phyloP scores from a whole-genome alignment of 2,329 filamentous ascomycete species.

The Amesomyces nigricolor region DNA sequence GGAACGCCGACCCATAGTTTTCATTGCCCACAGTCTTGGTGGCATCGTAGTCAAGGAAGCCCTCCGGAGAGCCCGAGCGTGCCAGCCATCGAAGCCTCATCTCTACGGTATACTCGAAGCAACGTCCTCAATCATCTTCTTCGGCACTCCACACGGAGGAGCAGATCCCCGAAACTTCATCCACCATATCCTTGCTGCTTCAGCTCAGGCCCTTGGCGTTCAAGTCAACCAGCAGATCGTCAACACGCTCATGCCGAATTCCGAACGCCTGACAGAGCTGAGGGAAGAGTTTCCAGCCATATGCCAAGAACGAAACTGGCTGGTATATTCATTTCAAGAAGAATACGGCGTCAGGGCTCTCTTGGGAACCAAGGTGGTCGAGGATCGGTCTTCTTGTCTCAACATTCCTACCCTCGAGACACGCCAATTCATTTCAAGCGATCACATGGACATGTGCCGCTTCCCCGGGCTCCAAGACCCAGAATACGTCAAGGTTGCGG shows the following conservation, averaged over 20 bases:
- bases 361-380: slow-evolving; percentile 28
- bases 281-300: slow-evolving; percentile 31
- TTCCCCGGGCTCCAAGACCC: slow-evolving; percentile 29
- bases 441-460: slow-evolving; percentile 36
- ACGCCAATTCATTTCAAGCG: slow-evolving; percentile 30
- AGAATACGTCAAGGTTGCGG: neutral
- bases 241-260: slow-evolving; percentile 30
- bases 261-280: slow-evolving; percentile 31
- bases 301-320: slow-evolving; percentile 28
- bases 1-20: slow-evolving; percentile 26
- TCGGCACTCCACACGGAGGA: slow-evolving; percentile 33
- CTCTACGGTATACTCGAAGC: slow-evolving; percentile 22
- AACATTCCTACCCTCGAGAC: slow-evolving; percentile 29
- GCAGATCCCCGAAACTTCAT: slow-evolving; percentile 25
- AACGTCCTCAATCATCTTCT: slow-evolving; percentile 30
- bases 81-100: slow-evolving; percentile 4
- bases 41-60: slow-evolving; percentile 32
- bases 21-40: slow-evolving; percentile 33
- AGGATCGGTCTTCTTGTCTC: slow-evolving; percentile 35
- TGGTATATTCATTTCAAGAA: slow-evolving; percentile 35
- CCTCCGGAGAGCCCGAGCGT: slow-evolving; percentile 14
- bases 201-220: slow-evolving; percentile 13
- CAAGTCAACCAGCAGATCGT: slow-evolving; percentile 32
- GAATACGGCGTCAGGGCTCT: slow-evolving; percentile 10
- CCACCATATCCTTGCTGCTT: slow-evolving; percentile 17